These are phyloP conservation scores for Apiotrichum domesticum DNA, from an alignment of 1,284 basidiomycete genomes.

Conservation along the genomic window DNA sequence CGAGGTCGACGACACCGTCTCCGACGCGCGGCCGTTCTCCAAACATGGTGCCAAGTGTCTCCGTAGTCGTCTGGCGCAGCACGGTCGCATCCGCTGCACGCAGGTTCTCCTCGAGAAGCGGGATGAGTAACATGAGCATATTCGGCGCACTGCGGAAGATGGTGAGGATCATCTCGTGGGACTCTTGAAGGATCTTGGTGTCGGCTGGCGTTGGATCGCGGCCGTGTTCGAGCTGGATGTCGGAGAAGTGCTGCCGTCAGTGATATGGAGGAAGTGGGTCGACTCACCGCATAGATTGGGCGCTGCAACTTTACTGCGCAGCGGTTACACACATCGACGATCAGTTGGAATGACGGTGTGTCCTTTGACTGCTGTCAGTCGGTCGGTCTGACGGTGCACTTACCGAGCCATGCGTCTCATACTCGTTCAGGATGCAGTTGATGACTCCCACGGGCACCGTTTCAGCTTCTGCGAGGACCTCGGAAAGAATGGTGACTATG, in stretches of 20 bases:
- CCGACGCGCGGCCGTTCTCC: conserved; percentile 58
- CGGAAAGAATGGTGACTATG: conserved; percentile 80
- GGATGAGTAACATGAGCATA: conserved; percentile 81
- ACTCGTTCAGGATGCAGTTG: conserved; percentile 77
- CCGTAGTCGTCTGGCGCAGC: conserved; percentile 70
- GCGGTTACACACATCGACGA: conserved; percentile 77
- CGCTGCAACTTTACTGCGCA: conserved; percentile 82
- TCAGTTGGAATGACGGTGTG: conserved; percentile 74
- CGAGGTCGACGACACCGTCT: conserved; percentile 55
- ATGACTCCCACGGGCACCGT: conserved; percentile 70
- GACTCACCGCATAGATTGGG: conserved; percentile 63
- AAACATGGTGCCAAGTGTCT: conserved; percentile 85
- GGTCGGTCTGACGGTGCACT: neutral
- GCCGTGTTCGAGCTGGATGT: conserved; percentile 63
- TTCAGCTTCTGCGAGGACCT: conserved; percentile 79
- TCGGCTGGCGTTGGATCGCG: conserved; percentile 46
- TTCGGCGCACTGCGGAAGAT: conserved; percentile 74
- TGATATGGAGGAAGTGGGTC: too few species aligned
- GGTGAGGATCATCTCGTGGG: conserved; percentile 79
- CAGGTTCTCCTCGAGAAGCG: conserved; percentile 86
- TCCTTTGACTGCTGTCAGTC: conserved; percentile 56
- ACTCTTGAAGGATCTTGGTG: conserved; percentile 54
- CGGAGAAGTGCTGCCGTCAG: conserved; percentile 66
- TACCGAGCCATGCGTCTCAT: conserved; percentile 59
- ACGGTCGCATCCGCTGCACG: conserved; percentile 63